Conservation (phyloP, 1,284 basidiomycete species). For the Papiliotrema fonsecae region DNA sequence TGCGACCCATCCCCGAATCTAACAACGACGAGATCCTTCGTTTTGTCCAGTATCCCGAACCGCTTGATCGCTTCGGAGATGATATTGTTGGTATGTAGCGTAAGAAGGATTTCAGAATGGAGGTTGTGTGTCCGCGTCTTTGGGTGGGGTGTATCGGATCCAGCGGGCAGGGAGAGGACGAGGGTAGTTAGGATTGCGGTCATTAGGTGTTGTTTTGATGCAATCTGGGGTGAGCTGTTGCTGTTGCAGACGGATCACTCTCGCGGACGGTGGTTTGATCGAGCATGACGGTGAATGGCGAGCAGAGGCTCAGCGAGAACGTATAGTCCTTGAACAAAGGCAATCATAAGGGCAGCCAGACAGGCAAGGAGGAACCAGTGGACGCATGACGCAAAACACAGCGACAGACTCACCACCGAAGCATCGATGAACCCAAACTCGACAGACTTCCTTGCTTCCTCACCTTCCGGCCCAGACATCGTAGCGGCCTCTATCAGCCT, state of each 20-base stretch:
- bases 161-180: constrained; percentile 53
- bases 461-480: constrained; percentile 58
- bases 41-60: constrained; percentile 70
- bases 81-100: constrained; percentile 77
- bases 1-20: constrained; percentile 52
- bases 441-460: constrained; percentile 63
- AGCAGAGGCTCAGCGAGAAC: background rate
- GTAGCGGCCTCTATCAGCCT: constrained; percentile 66
- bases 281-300: background rate
- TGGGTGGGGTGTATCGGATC: constrained; percentile 2
- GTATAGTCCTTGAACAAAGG: background rate
- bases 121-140: constrained; percentile 40
- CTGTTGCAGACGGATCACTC: background rate
- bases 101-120: constrained; percentile 77
- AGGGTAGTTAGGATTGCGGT: constrained; percentile 76
- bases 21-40: constrained; percentile 67
- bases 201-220: constrained; percentile 58
- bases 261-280: no score
- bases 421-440: constrained; percentile 89
- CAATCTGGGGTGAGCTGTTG: constrained; percentile 24
- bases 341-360: background rate
- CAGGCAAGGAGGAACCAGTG: background rate
- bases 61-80: constrained; percentile 79
- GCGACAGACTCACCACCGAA: constrained; percentile 50
- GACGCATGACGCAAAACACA: background rate